Evolutionary conservation across 1,139 yeast genomes (phyloP), one percentile per base, ranked within the genome.

Genomic region (Saccharomyces pastorianus): DNA sequence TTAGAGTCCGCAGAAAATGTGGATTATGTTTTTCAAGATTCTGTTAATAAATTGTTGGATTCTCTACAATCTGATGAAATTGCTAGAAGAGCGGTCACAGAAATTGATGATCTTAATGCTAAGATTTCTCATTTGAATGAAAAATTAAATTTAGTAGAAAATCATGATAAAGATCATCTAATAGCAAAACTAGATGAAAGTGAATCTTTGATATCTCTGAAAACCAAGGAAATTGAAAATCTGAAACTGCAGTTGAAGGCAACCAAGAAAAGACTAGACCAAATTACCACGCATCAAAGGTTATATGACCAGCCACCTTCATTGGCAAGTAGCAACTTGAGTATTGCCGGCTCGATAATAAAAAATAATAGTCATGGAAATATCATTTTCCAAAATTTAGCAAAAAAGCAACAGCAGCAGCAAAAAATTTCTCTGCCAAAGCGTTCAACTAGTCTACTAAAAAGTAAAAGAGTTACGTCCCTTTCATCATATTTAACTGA

Each of bases 1-100:
- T 9, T 38, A 4, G 42, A 38, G 8, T 17, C 11, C 8, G 23
- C 25, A 17, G 23, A 38, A 17, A 38, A 38, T 38, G 42, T 17
- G 17, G 25, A 38, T 9, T 38, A 20, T 9, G 83, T 88, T 2
- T 77, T 89, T 56, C 88, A 85, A 50, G 79, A 84, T 49, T 86
- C 96, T 0, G 83, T 93, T 46, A 88, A 87, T 63, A 77, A 82
- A 54, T 74, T 93, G 51, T 76, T 83, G 64, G 83, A 89, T 52
- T 79, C 85, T 48, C 76, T 91, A 66, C 82, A 84, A 58, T 87
- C 96, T 0, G 97, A 91, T 65, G 96, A 88, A 55, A 83, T 86
- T 71, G 95, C 96, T 14, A 75, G 82, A 52, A 76, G 85, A 56
- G 96, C 96, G 0, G 73, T 85, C 64, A 73, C 76, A 44, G 96